phyloP scores from a whole-genome alignment of 768 basidiomycete genomes.

The Rhodotorula kratochvilovae region DNA sequence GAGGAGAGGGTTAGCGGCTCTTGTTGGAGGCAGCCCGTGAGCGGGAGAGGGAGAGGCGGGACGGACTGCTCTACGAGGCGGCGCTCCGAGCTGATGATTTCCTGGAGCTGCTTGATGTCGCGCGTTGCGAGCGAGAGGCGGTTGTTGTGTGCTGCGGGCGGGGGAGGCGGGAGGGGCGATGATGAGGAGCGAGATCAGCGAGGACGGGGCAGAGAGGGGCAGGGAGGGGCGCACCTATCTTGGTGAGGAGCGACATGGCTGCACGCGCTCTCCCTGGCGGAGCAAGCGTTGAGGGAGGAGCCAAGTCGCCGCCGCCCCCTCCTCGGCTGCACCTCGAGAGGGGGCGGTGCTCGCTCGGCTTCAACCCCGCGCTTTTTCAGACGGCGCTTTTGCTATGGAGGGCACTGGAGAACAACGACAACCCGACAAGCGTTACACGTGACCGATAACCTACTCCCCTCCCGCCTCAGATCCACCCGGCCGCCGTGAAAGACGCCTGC shows the following conservation, averaged over 20 bases:
- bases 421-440: too few relatives aligned
- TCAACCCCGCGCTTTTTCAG: too few relatives aligned
- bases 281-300: too few relatives aligned
- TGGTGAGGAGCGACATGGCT: slow-evolving; percentile 1
- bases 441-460: too few relatives aligned
- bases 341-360: too few relatives aligned
- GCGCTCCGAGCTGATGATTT: slow-evolving; percentile 31
- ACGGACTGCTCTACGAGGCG: slow-evolving; percentile 25
- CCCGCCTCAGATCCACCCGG: too few relatives aligned
- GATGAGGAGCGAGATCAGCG: background rate
- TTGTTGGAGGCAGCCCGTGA: background rate
- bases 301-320: background rate
- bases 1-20: too few relatives aligned
- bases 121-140: slow-evolving; percentile 23
- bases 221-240: background rate
- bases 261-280: background rate
- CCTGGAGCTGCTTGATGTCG: slow-evolving; percentile 32
- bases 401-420: too few relatives aligned
- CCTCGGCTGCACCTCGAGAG: too few relatives aligned
- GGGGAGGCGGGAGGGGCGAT: background rate
- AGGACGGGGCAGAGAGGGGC: background rate
- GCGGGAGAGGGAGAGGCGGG: background rate
- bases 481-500: background rate
- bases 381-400: too few relatives aligned
- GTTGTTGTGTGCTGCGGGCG: slow-evolving; percentile 32